Conservation (phyloP, 2,329 filamentous ascomycete genomes). For the Thielaviopsis ethacetica region DNA sequence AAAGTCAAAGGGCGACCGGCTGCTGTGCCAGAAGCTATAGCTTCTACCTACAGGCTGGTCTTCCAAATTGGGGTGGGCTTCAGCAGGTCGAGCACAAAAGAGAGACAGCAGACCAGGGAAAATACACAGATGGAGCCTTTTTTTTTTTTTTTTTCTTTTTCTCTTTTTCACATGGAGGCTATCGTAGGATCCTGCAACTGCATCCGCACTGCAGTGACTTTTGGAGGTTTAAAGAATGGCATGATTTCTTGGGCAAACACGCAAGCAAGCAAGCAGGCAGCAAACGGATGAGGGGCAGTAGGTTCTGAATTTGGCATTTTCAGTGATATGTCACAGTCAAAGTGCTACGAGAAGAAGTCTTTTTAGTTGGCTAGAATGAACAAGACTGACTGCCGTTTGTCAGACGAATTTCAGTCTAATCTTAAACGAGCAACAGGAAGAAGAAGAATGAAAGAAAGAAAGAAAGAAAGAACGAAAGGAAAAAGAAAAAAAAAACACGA, state of each 20-base stretch:
- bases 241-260: background rate
- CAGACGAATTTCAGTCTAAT: too few relatives aligned
- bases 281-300: background rate
- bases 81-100: too few relatives aligned
- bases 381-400: too few relatives aligned
- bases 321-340: too few relatives aligned
- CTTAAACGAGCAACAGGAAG: background rate
- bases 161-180: background rate
- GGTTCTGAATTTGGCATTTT: too few relatives aligned
- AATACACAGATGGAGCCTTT: too few relatives aligned
- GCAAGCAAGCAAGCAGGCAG: background rate
- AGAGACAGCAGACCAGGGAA: too few relatives aligned
- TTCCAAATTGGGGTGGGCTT: too few relatives aligned
- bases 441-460: background rate
- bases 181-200: background rate
- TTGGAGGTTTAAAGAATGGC: background rate
- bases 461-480: background rate
- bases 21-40: too few relatives aligned
- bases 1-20: background rate
- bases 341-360: too few relatives aligned
- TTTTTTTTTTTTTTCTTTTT: background rate
- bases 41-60: background rate
- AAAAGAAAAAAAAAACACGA: background rate
- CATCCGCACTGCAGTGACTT: background rate
- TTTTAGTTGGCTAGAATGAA: too few relatives aligned